Percentiles rank a stretch among this genome's conserved stretches.
Evolutionary conservation across 2,329 filamentous ascomycete species (phyloP).

Genomic region (Talaromyces pinophilus): DNA sequence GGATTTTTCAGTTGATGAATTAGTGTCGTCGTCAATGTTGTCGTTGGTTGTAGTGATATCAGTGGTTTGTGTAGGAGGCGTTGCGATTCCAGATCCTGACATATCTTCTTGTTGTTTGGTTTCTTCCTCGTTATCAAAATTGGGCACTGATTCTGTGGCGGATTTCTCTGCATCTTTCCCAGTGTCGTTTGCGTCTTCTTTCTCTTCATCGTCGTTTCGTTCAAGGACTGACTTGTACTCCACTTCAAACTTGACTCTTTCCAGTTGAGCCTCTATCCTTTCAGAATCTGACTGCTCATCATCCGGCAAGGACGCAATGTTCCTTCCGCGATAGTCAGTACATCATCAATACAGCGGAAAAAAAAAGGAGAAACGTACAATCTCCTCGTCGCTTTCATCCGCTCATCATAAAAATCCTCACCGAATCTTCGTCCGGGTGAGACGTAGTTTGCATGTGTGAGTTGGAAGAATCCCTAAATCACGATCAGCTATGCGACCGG

Average conservation of each 20-base stretch:
- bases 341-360: not conserved
- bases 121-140: not conserved
- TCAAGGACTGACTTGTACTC: constrained; percentile 15
- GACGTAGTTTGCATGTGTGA: constrained; percentile 53
- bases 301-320: constrained; percentile 1
- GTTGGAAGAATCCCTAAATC: constrained; percentile 49
- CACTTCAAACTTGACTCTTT: constrained; percentile 8
- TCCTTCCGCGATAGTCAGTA: not conserved
- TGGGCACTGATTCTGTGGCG: not conserved
- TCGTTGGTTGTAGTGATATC: constrained; percentile 19
- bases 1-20: not conserved
- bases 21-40: not conserved
- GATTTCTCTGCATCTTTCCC: not conserved
- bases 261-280: not conserved
- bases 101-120: not conserved
- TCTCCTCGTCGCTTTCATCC: constrained; percentile 51
- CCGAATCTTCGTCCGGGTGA: constrained; percentile 50
- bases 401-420: constrained; percentile 52
- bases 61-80: constrained; percentile 10
- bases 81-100: not conserved
- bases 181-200: constrained; percentile 18
- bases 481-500: constrained; percentile 6
- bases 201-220: not conserved
- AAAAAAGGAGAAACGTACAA: constrained; percentile 35
- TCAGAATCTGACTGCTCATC: not conserved